Base-by-base conservation (phyloP, 129 eudicot species). In the Flaveria brownii region DNA sequence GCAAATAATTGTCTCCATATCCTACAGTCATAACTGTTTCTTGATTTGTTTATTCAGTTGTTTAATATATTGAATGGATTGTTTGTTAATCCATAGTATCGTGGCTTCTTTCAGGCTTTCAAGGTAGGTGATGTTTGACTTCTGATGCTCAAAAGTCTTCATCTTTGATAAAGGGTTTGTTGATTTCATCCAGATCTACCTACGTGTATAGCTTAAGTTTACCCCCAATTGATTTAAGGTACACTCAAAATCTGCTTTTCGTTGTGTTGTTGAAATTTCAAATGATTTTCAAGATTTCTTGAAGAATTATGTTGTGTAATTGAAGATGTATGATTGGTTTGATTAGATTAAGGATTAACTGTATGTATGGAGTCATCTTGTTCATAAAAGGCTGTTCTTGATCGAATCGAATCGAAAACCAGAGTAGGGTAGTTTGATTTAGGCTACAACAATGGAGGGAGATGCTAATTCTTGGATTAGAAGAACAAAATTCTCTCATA, bases 391-490 rank as follows among this genome's bases (percentile, higher is more conserved):
- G 25, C 18, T 28, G 75, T 39, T 77, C 54, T 68, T 43, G 68
- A 67, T 41, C 52, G 3, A 28, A 68, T 57, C 25, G 61, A 17
- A 23, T 18, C n/a, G 66, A 60, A 60, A 61, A 61, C 41, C 8
- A 7, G 16, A 69, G 49, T 57, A 61, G 78, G 69, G 0, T 54
- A 50, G 77, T 61, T 72, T 39, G 14, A 13, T 33, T 61, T 71
- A 61, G 72, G 49, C 42, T 36, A 41, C 51, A 74, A 72, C 56
- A 66, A 92, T 92, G 98, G 90, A 83, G 25, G 92, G 79, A 43
- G 89, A 90, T 78, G 83, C 85, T 84, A 78, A 71, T 86, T 92
- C 96, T 71, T 92, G 98, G 98, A 83, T 89, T 22, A 86, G 98
- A 81, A 90, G 98, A 78, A 82, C 98, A 6, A 92, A 92, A 52